phyloP scores from a whole-genome alignment of 176 grass and related monocot species.

The Hordeum marinum region DNA sequence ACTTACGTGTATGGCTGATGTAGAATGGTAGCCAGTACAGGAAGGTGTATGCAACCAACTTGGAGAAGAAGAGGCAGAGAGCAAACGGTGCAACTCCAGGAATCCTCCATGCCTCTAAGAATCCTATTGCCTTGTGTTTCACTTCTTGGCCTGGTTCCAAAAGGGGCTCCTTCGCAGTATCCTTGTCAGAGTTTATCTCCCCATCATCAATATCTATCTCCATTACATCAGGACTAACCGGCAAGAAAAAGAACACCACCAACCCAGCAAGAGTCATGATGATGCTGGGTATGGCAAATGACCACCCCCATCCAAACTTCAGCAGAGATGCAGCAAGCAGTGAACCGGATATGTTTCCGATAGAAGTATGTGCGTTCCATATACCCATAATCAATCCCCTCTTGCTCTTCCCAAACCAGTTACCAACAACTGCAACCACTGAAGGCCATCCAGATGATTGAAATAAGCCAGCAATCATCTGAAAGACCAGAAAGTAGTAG shows the following conservation, averaged over 20 bases:
- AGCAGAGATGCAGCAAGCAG: constrained; percentile 73
- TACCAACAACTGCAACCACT: constrained; percentile 74
- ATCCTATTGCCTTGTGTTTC: constrained; percentile 53
- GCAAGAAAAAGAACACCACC: constrained; percentile 61
- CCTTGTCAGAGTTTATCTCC: constrained; percentile 34
- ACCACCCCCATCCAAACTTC: constrained; percentile 85
- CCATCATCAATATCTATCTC: constrained; percentile 44
- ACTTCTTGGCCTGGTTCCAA: constrained; percentile 49
- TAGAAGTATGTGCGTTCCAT: constrained; percentile 84
- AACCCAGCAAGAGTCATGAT: constrained; percentile 56
- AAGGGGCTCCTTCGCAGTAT: constrained; percentile 39
- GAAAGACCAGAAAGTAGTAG: constrained; percentile 66
- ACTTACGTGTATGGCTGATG: constrained; percentile 82
- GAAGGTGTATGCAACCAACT: constrained; percentile 85
- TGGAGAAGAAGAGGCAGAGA: constrained; percentile 85
- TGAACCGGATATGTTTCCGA: constrained; percentile 80
- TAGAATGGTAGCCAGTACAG: constrained; percentile 92
- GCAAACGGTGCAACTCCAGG: constrained; percentile 75
- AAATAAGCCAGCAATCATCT: constrained; percentile 79
- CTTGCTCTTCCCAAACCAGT: constrained; percentile 88
- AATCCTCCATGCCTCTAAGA: constrained; percentile 72
- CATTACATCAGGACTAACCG: constrained; percentile 53
- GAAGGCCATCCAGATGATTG: constrained; percentile 86
- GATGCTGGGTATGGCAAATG: constrained; percentile 72
- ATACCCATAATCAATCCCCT: constrained; percentile 89